Evolutionary conservation across 257 asterid genomes (phyloP), one percentile per base, ranked within the genome.

Genomic region (Nicotiana knightiana): DNA sequence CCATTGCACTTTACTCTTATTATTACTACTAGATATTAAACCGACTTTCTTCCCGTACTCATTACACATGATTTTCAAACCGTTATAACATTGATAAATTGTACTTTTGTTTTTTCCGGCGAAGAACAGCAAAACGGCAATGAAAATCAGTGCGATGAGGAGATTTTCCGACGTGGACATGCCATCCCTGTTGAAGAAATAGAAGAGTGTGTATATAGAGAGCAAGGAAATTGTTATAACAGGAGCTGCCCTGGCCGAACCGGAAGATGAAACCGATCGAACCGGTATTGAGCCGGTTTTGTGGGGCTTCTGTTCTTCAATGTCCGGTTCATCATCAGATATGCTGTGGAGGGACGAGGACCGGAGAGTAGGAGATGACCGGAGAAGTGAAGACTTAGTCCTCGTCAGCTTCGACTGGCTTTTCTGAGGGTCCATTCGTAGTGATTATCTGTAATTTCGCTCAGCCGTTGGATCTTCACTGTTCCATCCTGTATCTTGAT

Each of bases 281-380:
- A 71, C 89, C 85, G 85, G 87, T 17, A 26, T 82, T 81, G 65
- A 85, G 79, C 91, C 93, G 30, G 76, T 89, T 81, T 84, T 86
- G 24, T 96, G 99, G 4, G 91, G 97, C 92, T 96, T 96, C 87
- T 94, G 99, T 78, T 96, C 99, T 86, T 96, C 99, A 62, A 94
- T 85, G 86, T 96, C 90, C 67, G 35, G 68, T 7, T 63, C 95
- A 16, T 82, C 86, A 1, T 80, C 82, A 9, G 82, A 89, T 82
- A 91, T 90, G 87, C 97, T 94, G 5, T 94, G 97, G 71, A 94
- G 93, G 32, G 99, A 91, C 1, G 98, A 43, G 48, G 48, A 93
- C 81, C 94, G 90, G 67, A 92, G 68, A 65, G 98, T 94, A 43
- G 94, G 95, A 8, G 98, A 94, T 2, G 97, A 92, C 30, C 99